Evolutionary conservation across 2,329 filamentous ascomycete genomes (phyloP), one percentile per base, ranked within the genome.

Genomic region (Xylariomycetidae sp.): DNA sequence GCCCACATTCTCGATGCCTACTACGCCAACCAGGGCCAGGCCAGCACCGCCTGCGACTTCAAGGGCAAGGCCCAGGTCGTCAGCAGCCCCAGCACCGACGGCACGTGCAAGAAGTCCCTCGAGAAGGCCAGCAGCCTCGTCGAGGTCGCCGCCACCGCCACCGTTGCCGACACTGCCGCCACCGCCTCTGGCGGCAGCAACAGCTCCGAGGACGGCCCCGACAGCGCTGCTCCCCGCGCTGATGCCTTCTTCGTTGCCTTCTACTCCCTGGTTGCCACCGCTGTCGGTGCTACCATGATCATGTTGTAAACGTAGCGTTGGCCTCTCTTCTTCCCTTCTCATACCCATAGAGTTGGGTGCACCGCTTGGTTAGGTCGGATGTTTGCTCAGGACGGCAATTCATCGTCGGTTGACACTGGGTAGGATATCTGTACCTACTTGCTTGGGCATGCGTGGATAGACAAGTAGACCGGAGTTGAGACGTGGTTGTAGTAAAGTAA

Each of bases 1-100:
- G 70, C 67, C 29, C 78, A 72, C 52, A 72, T 69, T 31, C 64
- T 80, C 42, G 70, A 80, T 59, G 58, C 70, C 40, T 82, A 81
- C 60, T 75, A 74, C 57, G 43, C 58, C 19, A 61, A 59, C 44
- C 63, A 77, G 43, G 63, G 64, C 41, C 63, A 64, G 35, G 57
- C 58, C 22, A 55, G 60, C 23, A 59, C 59, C 28, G 72, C 76
- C 18, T 82, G 77, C 52, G 59, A 68, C 59, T 82, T 82, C 60
- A 61, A 64, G 39, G 74, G 76, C 43, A 63, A 67, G 32, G 76
- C 74, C 7, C 59, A 64, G 36, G 59, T 63, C 4, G 40, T 49
- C 19, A 39, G 35, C n/a, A 43, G 37, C 40, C 39, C 42, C 10
- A 32, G 35, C 19, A 39, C 42, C 8, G 48, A 39, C n/a, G 30